A percentile compares a stretch with the other conserved stretches of the same genome.
These are phyloP conservation scores for Blastomyces gilchristii DNA, from an alignment of 2,329 filamentous ascomycete species.

Conservation along the genomic window DNA sequence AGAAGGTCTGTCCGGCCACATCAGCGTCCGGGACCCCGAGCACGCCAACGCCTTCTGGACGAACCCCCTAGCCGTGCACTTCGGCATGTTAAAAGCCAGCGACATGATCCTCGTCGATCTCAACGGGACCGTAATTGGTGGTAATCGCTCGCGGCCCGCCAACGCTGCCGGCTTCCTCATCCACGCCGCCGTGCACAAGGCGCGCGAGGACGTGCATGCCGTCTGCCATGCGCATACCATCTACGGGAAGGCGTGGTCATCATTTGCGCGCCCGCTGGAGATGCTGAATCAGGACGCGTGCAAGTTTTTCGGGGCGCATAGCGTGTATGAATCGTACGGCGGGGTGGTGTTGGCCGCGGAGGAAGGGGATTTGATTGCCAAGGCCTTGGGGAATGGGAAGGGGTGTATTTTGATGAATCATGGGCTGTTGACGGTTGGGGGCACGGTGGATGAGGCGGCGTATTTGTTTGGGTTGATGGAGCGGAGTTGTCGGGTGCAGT, in stretches of 20 bases:
- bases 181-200: conserved; percentile 36
- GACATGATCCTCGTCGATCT: conserved; percentile 39
- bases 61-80: conserved; percentile 37
- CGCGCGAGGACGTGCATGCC: conserved; percentile 47
- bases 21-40: conserved; percentile 26
- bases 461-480: conserved; percentile 61
- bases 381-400: conserved; percentile 51
- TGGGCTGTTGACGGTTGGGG: conserved; percentile 59
- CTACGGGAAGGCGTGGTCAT: conserved; percentile 38
- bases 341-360: conserved; percentile 53
- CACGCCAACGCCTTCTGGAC: conserved; percentile 18
- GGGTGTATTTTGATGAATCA: conserved; percentile 61
- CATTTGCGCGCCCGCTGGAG: conserved; percentile 35
- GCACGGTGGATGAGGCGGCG: conserved; percentile 63
- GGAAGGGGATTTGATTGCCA: conserved; percentile 55
- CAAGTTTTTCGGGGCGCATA: conserved; percentile 55
- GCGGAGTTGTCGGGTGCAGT: conserved; percentile 57
- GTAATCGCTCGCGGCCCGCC: conserved; percentile 25
- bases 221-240: conserved; percentile 39
- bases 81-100: conserved; percentile 34
- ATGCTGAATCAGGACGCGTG: conserved; percentile 43
- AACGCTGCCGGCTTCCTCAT: conserved; percentile 42
- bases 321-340: conserved; percentile 55
- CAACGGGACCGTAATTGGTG: conserved; percentile 22
- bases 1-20: conserved; percentile 41